Evolutionary conservation across 768 basidiomycete species (phyloP), one percentile per base, ranked within the genome.

Genomic region (Clitopilus hobsonii): DNA sequence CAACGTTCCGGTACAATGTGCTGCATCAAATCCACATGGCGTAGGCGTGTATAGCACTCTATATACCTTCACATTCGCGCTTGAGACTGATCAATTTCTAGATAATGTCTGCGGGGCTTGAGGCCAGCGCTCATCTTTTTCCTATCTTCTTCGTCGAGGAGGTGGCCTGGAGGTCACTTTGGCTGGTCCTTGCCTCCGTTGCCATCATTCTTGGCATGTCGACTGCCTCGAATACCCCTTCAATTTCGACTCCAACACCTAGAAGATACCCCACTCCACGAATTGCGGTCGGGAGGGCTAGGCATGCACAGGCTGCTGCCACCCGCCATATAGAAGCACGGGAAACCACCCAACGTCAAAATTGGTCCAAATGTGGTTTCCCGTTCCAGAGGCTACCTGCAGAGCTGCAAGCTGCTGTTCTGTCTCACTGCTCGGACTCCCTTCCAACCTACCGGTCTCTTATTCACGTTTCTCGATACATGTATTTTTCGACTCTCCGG

Each of bases 401-500:
- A 11, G 74, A 74, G 57, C 49, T 75, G 22, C 61, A 64, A 54
- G 58, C 70, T 38, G 48, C 62, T 14, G 62, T 75, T 27, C 60
- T 75, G 6, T 57, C 61, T 20, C 58, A 68, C 41, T 63, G 68
- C 36, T 61, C 69, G 6, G 64, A 69, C 28, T 71, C 63, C 55
- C 62, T 63, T 11, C 51, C 55, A 7, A 70, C 69, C 11, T 73
- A 71, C 26, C 58, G 59, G 18, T 58, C 67, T n/a, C 71, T 75
- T 36, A 59, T 68, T 24, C 65, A 58, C 28, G 72, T 70, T n/a
- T 74, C 72, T 22, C 62, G 61, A 13, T 38, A 58, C 48, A 63
- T 69, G 51, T 69, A 69, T 25, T 48, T 57, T n/a, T 58, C 68
- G 51, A 64, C 72, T 7, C 63, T 69, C 26, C 58, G 62, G n/a